Evolutionary conservation across 192 early-diverging fungal species (phyloP).

Genomic region (Linnemannia elongata): DNA sequence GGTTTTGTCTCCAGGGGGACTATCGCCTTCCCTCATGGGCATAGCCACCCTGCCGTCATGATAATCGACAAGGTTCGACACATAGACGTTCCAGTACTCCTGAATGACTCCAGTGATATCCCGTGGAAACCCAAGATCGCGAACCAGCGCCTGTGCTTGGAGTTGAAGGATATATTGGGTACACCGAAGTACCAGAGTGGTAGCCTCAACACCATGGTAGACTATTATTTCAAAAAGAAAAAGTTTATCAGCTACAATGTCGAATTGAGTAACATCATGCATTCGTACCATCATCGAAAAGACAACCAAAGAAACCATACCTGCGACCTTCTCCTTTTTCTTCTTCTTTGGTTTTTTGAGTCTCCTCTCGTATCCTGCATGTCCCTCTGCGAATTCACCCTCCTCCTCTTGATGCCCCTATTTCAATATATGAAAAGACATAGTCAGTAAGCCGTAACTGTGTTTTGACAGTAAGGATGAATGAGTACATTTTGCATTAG

Average conservation of each 20-base stretch:
- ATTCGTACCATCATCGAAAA: too few species aligned
- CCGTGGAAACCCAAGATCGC: conserved; percentile 30
- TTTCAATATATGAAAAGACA: background rate
- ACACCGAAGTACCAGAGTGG: conserved; percentile 9
- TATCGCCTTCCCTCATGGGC: background rate
- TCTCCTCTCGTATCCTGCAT: conserved; percentile 13
- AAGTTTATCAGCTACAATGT: background rate
- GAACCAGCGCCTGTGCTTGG: conserved; percentile 26
- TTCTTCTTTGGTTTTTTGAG: conserved; percentile 10
- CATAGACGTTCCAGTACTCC: conserved; percentile 36
- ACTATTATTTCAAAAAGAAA: background rate
- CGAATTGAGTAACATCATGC: too few species aligned
- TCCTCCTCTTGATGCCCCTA: conserved; percentile 52
- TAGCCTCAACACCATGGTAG: conserved; percentile 4
- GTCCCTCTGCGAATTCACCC: conserved; percentile 19
- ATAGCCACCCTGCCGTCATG: background rate
- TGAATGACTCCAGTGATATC: conserved; percentile 31
- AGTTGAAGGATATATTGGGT: conserved; percentile 23
- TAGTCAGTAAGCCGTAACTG: background rate
- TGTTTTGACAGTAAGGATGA: background rate
- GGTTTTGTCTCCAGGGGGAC: background rate
- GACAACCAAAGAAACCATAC: background rate
- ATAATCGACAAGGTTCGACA: conserved; percentile 2
- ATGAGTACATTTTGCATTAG: background rate
- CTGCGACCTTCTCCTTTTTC: background rate